Conservation (phyloP, 1,284 basidiomycete species). For the Moesziomyces globuligerus region DNA sequence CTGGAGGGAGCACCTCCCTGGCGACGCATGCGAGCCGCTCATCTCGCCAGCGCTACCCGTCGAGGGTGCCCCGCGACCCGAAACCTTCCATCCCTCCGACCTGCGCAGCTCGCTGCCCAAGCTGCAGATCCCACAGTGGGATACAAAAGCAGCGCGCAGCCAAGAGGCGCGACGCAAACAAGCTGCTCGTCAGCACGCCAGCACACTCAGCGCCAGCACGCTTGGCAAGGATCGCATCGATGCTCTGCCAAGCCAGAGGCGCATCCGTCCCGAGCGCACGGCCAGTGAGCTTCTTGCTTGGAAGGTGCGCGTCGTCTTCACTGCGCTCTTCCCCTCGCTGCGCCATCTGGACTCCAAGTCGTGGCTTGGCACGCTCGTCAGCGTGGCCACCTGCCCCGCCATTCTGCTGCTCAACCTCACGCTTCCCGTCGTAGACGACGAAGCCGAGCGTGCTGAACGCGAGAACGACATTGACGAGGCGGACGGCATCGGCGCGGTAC, state of each 20-base stretch:
- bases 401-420: constrained; percentile 87
- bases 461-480: constrained; percentile 46
- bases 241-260: constrained; percentile 11
- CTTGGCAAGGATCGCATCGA: constrained; percentile 20
- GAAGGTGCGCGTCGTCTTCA: constrained; percentile 29
- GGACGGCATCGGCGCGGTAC: constrained; percentile 53
- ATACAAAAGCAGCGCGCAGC: constrained; percentile 30
- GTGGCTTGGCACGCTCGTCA: constrained; percentile 77
- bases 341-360: constrained; percentile 80
- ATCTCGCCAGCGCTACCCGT: constrained; percentile 38
- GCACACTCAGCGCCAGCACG: neutral
- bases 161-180: constrained; percentile 9
- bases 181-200: constrained; percentile 9
- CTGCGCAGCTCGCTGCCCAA: constrained; percentile 30
- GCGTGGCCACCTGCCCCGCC: constrained; percentile 84
- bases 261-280: constrained; percentile 27
- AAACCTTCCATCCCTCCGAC: constrained; percentile 14
- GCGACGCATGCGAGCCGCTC: constrained; percentile 51
- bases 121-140: constrained; percentile 43
- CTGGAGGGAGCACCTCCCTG: constrained; percentile 50
- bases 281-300: constrained; percentile 22
- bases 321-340: constrained; percentile 83
- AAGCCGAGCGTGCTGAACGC: constrained; percentile 69
- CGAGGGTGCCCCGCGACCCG: constrained; percentile 2
- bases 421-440: constrained; percentile 80